phyloP scores from a whole-genome alignment of 495 filamentous ascomycete genomes.

The Trichodelitschia bisporula region DNA sequence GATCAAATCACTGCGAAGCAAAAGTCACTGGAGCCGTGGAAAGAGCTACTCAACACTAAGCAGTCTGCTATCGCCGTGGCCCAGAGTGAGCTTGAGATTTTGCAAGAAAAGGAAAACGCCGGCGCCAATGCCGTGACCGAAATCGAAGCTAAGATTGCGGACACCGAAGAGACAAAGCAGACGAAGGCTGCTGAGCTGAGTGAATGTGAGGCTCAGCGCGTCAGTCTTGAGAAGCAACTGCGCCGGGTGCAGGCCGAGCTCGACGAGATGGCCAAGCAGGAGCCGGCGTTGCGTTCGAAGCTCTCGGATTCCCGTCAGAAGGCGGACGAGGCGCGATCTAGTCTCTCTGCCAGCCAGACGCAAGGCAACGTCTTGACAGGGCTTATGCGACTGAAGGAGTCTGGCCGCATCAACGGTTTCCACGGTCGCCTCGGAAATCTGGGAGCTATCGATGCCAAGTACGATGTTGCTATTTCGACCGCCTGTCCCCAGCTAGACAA shows the following conservation, averaged over 20 bases:
- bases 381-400: conserved; percentile 84
- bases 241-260: conserved; percentile 44
- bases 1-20: conserved; percentile 83
- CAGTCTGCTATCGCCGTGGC: conserved; percentile 82
- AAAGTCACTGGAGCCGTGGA: conserved; percentile 89
- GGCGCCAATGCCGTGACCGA: conserved; percentile 65
- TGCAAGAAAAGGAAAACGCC: conserved; percentile 68
- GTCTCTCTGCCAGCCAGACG: conserved; percentile 66
- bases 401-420: conserved; percentile 87
- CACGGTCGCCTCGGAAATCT: conserved; percentile 88
- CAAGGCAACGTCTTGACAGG: conserved; percentile 81
- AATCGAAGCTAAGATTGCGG: conserved; percentile 49
- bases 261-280: conserved; percentile 41
- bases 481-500: conserved; percentile 82
- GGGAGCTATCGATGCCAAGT: conserved; percentile 81
- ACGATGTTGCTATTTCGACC: conserved; percentile 91
- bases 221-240: conserved; percentile 47
- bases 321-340: conserved; percentile 82
- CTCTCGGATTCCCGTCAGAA: conserved; percentile 77
- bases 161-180: conserved; percentile 41
- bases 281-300: conserved; percentile 54
- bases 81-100: conserved; percentile 77
- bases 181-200: conserved; percentile 52
- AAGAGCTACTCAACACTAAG: conserved; percentile 86
- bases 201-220: conserved; percentile 46